Base-by-base conservation (phyloP, 176 grass and related monocot genomes). In the Guadua angustifolia region DNA sequence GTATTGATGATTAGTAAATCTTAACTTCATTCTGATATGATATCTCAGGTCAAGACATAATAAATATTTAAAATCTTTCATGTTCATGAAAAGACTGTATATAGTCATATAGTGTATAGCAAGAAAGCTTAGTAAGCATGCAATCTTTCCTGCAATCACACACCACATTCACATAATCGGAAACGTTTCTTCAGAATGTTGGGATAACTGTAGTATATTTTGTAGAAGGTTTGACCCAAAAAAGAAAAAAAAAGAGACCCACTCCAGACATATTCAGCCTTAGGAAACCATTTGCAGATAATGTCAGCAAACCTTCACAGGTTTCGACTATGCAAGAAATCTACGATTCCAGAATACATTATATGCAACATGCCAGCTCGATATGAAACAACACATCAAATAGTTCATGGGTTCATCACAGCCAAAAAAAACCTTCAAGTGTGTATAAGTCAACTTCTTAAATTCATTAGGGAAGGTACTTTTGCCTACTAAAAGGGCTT, bases 41-140 rank as follows among this genome's bases (percentile, higher is more conserved):
- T 58, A 52, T 67, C 78, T 66, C 44, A 80, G 32, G 33, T 80
- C 32, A 68, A 68, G 29, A 2, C 11, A 53, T 55, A 63, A 68
- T 35, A 29, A 80, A 6, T 68, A 40, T 52, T 17, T 32, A 53
- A 79, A 55, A 80, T 53, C 78, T 63, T 78, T 45, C 42, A 46
- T 32, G 14, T 63, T 46, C 25, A 51, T 10, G 46, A 33, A 18
- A 66, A 19, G 7, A 71, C 4, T 33, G 7, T 73, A 33, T 29
- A 29, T 29, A 29, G 29, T 29, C 29, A 29, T 29, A 29, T 29
- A 15, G 22, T 33, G 3, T 73, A 33, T 29, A 15, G 22, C 13
- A 47, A 72, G 5, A 72, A 16, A 46, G 14, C 45, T 50, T 52
- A 73, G 32, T 33, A 73, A 47, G 19, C 44, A 49, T 45, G 67